Evolutionary conservation across 495 filamentous ascomycete genomes (phyloP).

Genomic region (Lasiosphaeria miniovina): DNA sequence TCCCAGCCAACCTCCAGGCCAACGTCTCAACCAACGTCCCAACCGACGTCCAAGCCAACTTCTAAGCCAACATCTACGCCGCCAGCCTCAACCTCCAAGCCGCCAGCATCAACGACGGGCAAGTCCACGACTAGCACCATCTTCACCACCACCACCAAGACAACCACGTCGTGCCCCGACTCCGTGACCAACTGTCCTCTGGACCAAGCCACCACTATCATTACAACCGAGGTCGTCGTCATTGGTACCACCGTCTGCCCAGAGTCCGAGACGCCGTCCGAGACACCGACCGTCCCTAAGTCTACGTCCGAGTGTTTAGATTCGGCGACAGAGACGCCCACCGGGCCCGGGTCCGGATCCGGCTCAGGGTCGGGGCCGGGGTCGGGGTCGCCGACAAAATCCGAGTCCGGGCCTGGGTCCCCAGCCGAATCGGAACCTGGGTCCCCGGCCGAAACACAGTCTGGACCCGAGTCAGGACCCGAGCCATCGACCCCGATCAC

Average conservation of each 20-base stretch:
- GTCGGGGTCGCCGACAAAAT: no score
- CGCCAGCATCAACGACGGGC: slow-evolving; percentile 3
- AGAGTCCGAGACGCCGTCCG: slow-evolving; percentile 34
- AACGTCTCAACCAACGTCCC: slow-evolving; percentile 24
- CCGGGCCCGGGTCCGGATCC: no score
- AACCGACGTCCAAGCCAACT: slow-evolving; percentile 1
- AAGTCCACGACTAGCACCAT: slow-evolving; percentile 54
- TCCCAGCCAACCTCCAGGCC: no score
- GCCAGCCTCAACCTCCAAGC: no score
- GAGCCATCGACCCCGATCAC: slow-evolving; percentile 1
- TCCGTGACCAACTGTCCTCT: slow-evolving; percentile 54
- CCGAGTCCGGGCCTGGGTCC: no score
- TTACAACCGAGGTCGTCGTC: slow-evolving; percentile 50
- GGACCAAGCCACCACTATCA: slow-evolving; percentile 43
- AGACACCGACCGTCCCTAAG: slow-evolving; percentile 2
- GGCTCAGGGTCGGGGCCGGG: no score
- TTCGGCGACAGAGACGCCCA: no score
- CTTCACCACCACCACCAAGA: slow-evolving; percentile 53
- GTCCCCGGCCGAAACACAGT: not conserved
- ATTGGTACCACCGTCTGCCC: slow-evolving; percentile 60
- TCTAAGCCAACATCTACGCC: no score
- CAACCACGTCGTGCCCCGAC: slow-evolving; percentile 55
- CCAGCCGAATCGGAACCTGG: not conserved
- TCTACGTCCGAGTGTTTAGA: not conserved
- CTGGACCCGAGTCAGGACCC: not conserved